phyloP scores from a whole-genome alignment of 305 asterid species.

The Stenogyne calaminthoides region DNA sequence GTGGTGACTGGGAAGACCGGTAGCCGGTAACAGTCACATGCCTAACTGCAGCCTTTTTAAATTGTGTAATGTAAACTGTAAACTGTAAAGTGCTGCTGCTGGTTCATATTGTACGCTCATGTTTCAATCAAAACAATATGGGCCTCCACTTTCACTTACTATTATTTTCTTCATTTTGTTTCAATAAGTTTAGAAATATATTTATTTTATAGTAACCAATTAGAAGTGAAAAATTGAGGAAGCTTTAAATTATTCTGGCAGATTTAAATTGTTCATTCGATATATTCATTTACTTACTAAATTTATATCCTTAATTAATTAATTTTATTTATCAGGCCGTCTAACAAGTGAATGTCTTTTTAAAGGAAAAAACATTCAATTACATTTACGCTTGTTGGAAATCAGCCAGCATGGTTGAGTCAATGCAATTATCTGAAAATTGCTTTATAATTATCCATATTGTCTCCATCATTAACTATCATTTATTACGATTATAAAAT shows the following conservation, averaged over 20 bases:
- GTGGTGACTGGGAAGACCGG: constrained; percentile 44
- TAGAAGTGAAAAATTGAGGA: too few species aligned
- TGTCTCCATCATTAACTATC: background rate
- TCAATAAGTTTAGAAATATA: background rate
- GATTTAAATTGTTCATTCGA: too few species aligned
- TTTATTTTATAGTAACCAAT: too few species aligned
- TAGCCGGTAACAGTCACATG: constrained; percentile 54
- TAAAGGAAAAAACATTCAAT: too few species aligned
- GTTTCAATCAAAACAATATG: constrained; percentile 28
- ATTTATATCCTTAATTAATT: too few species aligned
- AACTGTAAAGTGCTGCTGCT: background rate
- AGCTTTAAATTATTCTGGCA: too few species aligned
- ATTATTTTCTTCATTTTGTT: background rate
- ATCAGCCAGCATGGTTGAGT: background rate
- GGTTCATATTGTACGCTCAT: constrained; percentile 31
- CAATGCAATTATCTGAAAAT: background rate
- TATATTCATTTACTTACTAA: too few species aligned
- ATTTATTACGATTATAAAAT: too few species aligned
- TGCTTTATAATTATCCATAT: background rate
- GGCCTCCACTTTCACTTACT: background rate
- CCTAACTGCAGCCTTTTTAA: constrained; percentile 39
- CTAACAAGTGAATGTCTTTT: too few species aligned
- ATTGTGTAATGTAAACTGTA: background rate
- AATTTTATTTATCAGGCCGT: too few species aligned
- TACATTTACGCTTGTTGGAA: too few species aligned